These are phyloP conservation scores for Diaporthe longicolla DNA, from an alignment of 2,329 filamentous ascomycete genomes.

Conservation along the genomic window DNA sequence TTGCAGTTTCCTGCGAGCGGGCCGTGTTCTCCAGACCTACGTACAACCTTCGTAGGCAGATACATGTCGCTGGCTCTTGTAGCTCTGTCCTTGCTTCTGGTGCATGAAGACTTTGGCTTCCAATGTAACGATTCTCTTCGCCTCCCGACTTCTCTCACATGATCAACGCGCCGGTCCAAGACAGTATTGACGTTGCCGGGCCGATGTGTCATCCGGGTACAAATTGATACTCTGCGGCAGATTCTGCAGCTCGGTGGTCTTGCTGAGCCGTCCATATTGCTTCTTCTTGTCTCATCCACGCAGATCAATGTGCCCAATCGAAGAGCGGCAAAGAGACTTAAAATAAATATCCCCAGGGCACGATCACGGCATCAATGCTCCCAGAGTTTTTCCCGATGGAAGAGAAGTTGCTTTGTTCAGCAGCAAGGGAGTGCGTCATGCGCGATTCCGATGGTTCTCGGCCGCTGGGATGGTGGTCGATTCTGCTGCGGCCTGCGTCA, in stretches of 20 bases:
- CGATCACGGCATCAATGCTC: background rate
- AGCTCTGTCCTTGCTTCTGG: background rate
- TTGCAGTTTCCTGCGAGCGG: background rate
- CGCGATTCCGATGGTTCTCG: constrained; percentile 14
- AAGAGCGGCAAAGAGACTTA: constrained; percentile 12
- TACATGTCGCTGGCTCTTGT: background rate
- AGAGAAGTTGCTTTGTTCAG: constrained; percentile 9
- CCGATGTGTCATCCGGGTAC: constrained; percentile 23
- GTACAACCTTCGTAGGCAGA: background rate
- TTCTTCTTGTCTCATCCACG: constrained; percentile 25
- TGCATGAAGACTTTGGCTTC: background rate
- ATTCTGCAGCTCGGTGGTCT: constrained; percentile 6
- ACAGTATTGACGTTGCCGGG: constrained; percentile 4
- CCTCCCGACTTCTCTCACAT: background rate
- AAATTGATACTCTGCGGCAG: constrained; percentile 4
- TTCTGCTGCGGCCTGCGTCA: constrained; percentile 4
- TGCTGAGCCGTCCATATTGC: constrained; percentile 16
- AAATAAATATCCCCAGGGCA: background rate
- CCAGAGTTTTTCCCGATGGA: constrained; percentile 1
- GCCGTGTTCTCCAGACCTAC: background rate
- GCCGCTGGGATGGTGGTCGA: background rate
- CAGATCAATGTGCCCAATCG: constrained; percentile 13
- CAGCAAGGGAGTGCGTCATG: constrained; percentile 24
- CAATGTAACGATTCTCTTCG: background rate
- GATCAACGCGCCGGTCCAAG: constrained; percentile 13